Base-by-base conservation (phyloP, 192 early-diverging fungal genomes). In the Umbelopsis vinacea region DNA sequence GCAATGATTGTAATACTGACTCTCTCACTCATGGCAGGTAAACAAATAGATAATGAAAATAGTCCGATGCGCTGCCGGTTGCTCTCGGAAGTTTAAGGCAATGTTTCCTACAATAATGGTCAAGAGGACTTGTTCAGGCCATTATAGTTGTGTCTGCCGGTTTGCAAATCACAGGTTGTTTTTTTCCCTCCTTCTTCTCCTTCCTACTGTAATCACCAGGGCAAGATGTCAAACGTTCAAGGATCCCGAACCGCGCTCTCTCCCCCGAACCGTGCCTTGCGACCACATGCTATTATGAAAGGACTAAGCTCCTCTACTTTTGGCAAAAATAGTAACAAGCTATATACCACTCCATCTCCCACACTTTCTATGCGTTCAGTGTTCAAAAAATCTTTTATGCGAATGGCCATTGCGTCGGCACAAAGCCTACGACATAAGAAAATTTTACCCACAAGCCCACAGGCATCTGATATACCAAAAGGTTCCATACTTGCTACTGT, bases 371-470 rank as follows among this genome's bases (percentile, higher is more conserved):
- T 63, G 33, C 29, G 57, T 12, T 63, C 57, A 15, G 33, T 63
- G 3, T 63, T 63, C 57, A 63, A 63, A 63, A 63, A 37, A 29
- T 63, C 57, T n/a, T 5, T 35, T 22, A 37, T 63, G 57, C 26
- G 26, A 37, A 19, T 63, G 33, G 57, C 57, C 5, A 26, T 63
- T 37, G 33, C 11, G 19, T 63, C 57, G 0, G 4, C 26, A 37
- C 33, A 63, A 37, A 14, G 29, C 37, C 57, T 63, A n/a, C 57
- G 57, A 35, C 15, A 29, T 14, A 63, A 63, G 17, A 63, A 63
- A 37, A 63, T 63, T 37, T n/a, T 63, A 15, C 57, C 57, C 57
- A 19, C 26, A 19, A 19, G 26, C 26, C 57, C 57, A 33, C 15
- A 19, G 1, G 19, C 26, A 37, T 4, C 19, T 37, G 33, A 37